Base-by-base conservation (phyloP, 1,284 basidiomycete genomes). In the Rhodotorula mucilaginosa region DNA sequence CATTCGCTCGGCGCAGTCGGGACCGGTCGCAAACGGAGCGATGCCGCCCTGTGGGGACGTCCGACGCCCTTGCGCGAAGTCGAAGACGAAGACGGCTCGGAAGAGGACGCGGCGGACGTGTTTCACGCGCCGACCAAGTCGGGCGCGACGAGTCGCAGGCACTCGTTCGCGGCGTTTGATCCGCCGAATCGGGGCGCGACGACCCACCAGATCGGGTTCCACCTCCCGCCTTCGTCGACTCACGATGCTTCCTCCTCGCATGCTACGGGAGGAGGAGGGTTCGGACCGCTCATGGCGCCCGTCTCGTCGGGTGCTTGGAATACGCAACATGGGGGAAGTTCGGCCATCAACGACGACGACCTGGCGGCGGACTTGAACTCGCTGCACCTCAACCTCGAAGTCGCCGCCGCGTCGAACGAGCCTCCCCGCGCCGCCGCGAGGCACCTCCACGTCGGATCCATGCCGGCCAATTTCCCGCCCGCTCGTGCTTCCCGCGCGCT, bases 161-260 rank as follows among this genome's bases (percentile, higher is more conserved):
- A 79, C 60, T 79, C 79, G 54, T 74, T 80, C 15, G 77, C 79
- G 5, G 76, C 79, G 16, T 79, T 80, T 52, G 77, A 75, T 13
- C 71, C 78, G 57, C 70, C 69, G 23, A 65, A 69, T 12, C 34
- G 75, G 47, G 21, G 67, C 34, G 39, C 58, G 47, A 61, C 63
- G 57, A 71, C 66, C 61, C 75, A 77, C 61, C 75, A 76, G 57
- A 60, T 78, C 52, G 75, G 79, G 44, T 76, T 79, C 67, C 68
- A 77, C 54, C 54, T 78, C 7, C 76, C 77, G 2, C 65, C 73
- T 65, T 75, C 26, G 57, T 49, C 29, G 60, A 29, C 21, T 23
- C 48, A 12, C 13, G 26, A 56, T 3, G 16, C n/a, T 26, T 3
- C 48, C 2, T 15, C 51, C 4, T 19, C 49, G 31, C 5, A 51